Evolutionary conservation across 1,284 basidiomycete species (phyloP).

Genomic region (Cutaneotrichosporon cyanovorans): DNA sequence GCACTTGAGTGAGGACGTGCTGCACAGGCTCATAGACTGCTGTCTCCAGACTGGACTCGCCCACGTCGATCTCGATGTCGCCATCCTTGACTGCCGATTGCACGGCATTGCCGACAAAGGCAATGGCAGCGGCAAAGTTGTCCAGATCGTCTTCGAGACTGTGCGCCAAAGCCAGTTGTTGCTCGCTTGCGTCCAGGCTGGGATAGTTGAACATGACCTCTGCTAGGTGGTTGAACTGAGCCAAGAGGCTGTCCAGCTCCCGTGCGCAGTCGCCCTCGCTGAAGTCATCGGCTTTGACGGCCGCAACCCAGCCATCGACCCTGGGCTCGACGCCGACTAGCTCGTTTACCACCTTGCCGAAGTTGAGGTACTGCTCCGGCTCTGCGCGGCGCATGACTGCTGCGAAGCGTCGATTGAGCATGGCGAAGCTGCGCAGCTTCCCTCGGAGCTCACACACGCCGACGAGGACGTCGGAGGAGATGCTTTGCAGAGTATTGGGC

Average conservation of each 20-base stretch:
- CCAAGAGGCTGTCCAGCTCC: constrained; percentile 74
- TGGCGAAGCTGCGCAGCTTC: constrained; percentile 67
- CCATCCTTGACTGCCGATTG: constrained; percentile 61
- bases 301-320: constrained; percentile 81
- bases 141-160: constrained; percentile 84
- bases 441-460: constrained; percentile 86
- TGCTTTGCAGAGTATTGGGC: constrained; percentile 69
- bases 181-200: constrained; percentile 77
- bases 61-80: constrained; percentile 64
- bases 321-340: constrained; percentile 80
- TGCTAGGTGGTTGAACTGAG: constrained; percentile 82
- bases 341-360: constrained; percentile 76
- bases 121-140: constrained; percentile 80
- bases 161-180: constrained; percentile 71
- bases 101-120: constrained; percentile 78
- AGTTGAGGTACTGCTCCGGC: constrained; percentile 70
- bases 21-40: constrained; percentile 74
- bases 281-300: constrained; percentile 78
- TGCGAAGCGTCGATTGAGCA: constrained; percentile 77
- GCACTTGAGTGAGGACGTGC: constrained; percentile 68
- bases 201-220: constrained; percentile 74
- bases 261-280: constrained; percentile 83
- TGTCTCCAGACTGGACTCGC: constrained; percentile 61
- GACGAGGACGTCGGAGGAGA: constrained; percentile 70
- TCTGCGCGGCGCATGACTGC: constrained; percentile 69